Base-by-base conservation (phyloP, 225 moss, liverwort and hornwort species). In the Sphagnum contortum region DNA sequence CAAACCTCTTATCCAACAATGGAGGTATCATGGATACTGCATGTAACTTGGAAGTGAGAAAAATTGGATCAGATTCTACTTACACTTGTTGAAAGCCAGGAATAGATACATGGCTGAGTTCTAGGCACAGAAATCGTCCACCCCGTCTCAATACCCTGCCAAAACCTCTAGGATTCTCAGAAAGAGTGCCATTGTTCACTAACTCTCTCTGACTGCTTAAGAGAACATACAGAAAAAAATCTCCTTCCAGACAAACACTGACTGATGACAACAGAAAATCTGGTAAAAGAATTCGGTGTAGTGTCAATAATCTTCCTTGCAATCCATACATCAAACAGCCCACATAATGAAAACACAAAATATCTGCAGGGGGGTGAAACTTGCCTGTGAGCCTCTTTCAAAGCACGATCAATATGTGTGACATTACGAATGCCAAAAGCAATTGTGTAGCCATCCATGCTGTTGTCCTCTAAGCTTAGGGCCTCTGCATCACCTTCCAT, bases 341-440 rank as follows among this genome's bases (percentile, higher is more conserved):
- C 52, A 52, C 29, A 29, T 29, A 29, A 29, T 29, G 29, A 29
- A 0, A 29, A 29, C 29, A 29, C 29, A 52, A 52, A 52, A 5
- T 52, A 5, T 52, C 9, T 5, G 52, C 52, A 5, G 2, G 5
- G 5, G 44, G 44, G 5, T 4, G 59, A 61, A 13, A 12, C 2
- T 46, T 82, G 71, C 98, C 98, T 98, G 84, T 89, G 78, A 50
- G 98, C 93, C 83, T 98, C 98, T 81, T 86, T 87, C 60, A 98
- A 65, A 75, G 77, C 89, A 56, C 75, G 82, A 56, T 89, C 89
- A 12, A 98, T 89, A 59, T 89, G 98, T 50, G 98, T 98, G 14
- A 93, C 98, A 65, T 98, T 98, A 65, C 98, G 81, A 72, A 98
- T 98, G 73, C 98, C 98, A 46, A 98, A 98, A 45, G 98, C 98